Evolutionary conservation across 306 rosid species (phyloP).

Genomic region (Sicyos baderoa): DNA sequence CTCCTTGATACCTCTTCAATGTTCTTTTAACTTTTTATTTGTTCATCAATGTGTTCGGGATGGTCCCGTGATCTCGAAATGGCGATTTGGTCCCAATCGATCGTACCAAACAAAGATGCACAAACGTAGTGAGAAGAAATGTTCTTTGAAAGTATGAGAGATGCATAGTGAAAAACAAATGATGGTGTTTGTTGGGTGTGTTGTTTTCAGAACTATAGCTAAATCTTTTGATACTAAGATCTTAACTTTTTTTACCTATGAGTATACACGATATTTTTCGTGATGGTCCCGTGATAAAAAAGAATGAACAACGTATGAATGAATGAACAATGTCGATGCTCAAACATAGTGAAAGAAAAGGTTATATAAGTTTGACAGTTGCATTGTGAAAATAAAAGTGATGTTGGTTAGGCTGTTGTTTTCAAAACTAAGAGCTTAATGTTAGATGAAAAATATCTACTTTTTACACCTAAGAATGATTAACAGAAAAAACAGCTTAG

Average conservation of each 20-base stretch:
- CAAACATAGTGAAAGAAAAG: not conserved
- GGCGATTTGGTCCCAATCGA: not conserved
- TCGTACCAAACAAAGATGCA: not conserved
- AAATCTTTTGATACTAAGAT: slow-evolving; percentile 19
- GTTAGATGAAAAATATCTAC: slow-evolving; percentile 24
- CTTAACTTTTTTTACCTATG: slow-evolving; percentile 17
- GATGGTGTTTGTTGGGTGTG: not conserved
- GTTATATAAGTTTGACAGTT: not conserved
- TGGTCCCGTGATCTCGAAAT: not conserved
- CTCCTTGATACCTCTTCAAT: not conserved
- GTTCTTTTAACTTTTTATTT: not conserved
- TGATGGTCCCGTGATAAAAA: not conserved
- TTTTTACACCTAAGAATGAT: slow-evolving; percentile 22
- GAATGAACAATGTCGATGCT: not conserved
- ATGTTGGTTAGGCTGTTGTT: slow-evolving; percentile 1
- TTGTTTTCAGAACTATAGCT: slow-evolving; percentile 18
- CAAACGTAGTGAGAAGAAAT: not conserved
- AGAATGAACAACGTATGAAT: no score
- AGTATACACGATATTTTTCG: not conserved
- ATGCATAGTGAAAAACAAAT: not conserved
- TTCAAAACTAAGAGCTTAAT: slow-evolving; percentile 18
- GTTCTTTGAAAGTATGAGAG: not conserved
- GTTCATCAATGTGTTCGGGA: not conserved
- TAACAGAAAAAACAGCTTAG: slow-evolving; percentile 2
- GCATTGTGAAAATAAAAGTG: not conserved